Percentiles rank a stretch among this genome's conserved stretches.
These are phyloP conservation scores for Trypanosoma brucei DNA, from an alignment of 208 protist species.

Conservation along the genomic window DNA sequence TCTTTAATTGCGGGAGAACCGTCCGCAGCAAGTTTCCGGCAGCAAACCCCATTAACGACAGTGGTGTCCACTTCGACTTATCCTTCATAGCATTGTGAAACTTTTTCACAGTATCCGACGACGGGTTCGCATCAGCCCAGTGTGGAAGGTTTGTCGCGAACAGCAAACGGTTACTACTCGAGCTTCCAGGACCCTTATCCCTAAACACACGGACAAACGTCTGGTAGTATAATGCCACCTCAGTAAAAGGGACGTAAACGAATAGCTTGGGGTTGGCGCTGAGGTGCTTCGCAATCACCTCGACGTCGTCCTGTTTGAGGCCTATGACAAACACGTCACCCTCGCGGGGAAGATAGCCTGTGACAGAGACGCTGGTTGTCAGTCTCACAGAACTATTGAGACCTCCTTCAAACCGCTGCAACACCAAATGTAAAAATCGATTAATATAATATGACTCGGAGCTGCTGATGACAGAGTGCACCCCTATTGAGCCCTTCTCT, in stretches of 20 bases:
- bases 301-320: background rate
- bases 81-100: background rate
- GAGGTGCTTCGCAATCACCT: background rate
- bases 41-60: background rate
- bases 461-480: background rate
- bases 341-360: background rate
- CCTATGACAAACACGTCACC: slow-evolving; percentile 2
- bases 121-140: background rate
- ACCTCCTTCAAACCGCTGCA: background rate
- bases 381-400: background rate
- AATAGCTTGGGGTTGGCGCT: background rate
- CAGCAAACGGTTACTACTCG: background rate
- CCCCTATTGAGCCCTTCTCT: background rate
- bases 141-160: background rate
- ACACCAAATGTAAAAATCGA: background rate
- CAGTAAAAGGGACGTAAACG: background rate
- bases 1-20: background rate
- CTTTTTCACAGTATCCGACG: background rate
- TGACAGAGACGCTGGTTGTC: background rate
- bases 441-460: background rate
- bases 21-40: background rate
- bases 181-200: background rate
- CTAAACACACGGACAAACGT: no score
- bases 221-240: no score
- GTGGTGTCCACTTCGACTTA: background rate